phyloP scores from a whole-genome alignment of 345 rosid genomes.

The Anacardium occidentale region DNA sequence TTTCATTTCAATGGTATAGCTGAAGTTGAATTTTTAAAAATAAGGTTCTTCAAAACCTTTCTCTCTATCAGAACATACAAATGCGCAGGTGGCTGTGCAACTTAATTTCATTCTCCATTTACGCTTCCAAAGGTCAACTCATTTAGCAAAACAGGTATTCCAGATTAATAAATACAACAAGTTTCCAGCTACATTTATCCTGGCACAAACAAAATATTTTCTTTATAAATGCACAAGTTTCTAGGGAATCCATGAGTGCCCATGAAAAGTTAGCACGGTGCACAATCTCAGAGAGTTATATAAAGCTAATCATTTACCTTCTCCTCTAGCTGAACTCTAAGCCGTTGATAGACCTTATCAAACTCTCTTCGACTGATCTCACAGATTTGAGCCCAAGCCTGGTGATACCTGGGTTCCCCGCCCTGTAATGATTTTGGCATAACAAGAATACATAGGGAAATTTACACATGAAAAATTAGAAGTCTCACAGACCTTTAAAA shows the following conservation, averaged over 20 bases:
- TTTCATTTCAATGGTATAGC: neutral
- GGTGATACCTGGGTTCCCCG: conserved; percentile 70
- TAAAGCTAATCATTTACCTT: conserved; percentile 45
- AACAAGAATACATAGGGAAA: conserved; percentile 4
- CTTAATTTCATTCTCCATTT: neutral
- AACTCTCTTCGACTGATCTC: conserved; percentile 80
- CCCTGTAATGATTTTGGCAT: conserved; percentile 44
- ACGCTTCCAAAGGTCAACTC: neutral
- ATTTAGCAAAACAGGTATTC: neutral
- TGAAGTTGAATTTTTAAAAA: neutral
- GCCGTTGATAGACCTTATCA: conserved; percentile 73
- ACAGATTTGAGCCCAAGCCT: conserved; percentile 83
- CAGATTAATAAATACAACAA: neutral
- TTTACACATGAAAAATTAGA: neutral
- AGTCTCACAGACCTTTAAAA: neutral
- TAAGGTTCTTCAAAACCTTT: conserved; percentile 6
- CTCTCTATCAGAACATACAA: neutral
- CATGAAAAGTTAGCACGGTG: neutral
- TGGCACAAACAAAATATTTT: conserved; percentile 4
- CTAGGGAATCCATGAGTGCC: too few relatives aligned
- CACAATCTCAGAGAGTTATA: neutral
- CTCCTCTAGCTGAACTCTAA: conserved; percentile 79
- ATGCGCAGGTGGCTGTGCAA: neutral
- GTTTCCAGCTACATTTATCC: neutral
- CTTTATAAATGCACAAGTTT: neutral